Base-by-base conservation (phyloP, 805 yeast genomes). In the Pichia exigua region DNA sequence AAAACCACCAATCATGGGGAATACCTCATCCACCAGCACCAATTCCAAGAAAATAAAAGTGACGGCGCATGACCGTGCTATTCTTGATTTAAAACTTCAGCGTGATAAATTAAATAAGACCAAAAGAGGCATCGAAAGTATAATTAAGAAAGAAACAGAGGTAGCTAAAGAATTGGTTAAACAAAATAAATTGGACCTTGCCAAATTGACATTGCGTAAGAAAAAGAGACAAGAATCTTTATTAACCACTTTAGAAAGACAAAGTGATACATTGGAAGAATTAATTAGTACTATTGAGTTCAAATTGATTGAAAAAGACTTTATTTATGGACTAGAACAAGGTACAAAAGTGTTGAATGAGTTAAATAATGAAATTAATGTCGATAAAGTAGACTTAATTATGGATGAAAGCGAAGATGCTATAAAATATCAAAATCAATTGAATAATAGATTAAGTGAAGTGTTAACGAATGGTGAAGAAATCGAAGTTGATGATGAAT, bases 391-490 rank as follows among this genome's bases (percentile, higher is more conserved):
- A n/a, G 97, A 91, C 58, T 77, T 75, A 61, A 74, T 92, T 3
- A 70, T 92, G 77, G 97, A 91, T 65, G 91, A 87, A 48, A 77
- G 87, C 21, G 87, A 85, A 45, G 96, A 88, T 22, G 95, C 92
- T 46, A 73, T 83, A 17, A 74, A 83, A 27, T 84, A 87, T 61
- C 97, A 89, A 61, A 81, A 85, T 47, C 91, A 87, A 60, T 76
- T 86, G 7, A 77, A 81, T 55, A 80, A 78, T 38, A 64, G 78
- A 42, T 66, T 87, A 51, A 74, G 76, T 2, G 59, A 64, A 18
- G 60, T 65, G 21, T 69, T 77, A 63, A 69, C 73, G 5, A 67
- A 73, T 48, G 58, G 71, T 10, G 75, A 76, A 52, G 87, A 83
- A 54, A 74, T 70, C 41, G 90, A 83, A 59, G 78, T 86, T 20